Evolutionary conservation across 495 filamentous ascomycete species (phyloP).

Genomic region (Sabuloglossum arenarium): DNA sequence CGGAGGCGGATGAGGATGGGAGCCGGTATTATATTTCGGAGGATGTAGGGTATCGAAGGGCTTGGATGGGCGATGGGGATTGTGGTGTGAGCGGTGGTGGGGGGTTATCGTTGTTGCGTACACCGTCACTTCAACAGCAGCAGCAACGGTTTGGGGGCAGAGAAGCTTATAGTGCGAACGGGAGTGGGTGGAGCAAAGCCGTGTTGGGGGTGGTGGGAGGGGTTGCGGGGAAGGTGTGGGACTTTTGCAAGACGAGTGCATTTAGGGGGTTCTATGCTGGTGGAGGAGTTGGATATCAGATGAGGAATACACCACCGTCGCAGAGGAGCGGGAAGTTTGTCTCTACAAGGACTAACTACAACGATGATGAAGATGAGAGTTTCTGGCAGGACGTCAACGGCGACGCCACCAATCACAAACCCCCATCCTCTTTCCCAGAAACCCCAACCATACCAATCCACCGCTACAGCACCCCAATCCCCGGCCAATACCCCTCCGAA

Average conservation of each 20-base stretch:
- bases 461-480: conserved; percentile 13
- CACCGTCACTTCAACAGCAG: conserved; percentile 21
- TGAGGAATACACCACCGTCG: too few species aligned
- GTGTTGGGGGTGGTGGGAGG: conserved; percentile 33
- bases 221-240: conserved; percentile 48
- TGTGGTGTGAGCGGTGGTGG: neutral
- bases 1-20: conserved; percentile 24
- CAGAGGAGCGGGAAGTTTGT: too few species aligned
- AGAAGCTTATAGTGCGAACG: conserved; percentile 13
- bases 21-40: conserved; percentile 15
- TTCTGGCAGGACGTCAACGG: conserved; percentile 15
- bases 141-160: conserved; percentile 11
- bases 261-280: conserved; percentile 76
- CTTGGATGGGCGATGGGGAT: conserved; percentile 14
- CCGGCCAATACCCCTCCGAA: conserved; percentile 24
- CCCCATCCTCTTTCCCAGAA: neutral
- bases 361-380: conserved; percentile 1
- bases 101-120: too few species aligned
- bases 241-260: conserved; percentile 53
- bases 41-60: conserved; percentile 30
- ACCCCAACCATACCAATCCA: neutral
- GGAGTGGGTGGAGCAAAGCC: conserved; percentile 25
- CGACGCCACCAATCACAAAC: neutral
- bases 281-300: conserved; percentile 28
- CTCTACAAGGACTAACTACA: neutral